Conservation (phyloP, 2,329 filamentous ascomycete species). For the Trichoderma sp. region DNA sequence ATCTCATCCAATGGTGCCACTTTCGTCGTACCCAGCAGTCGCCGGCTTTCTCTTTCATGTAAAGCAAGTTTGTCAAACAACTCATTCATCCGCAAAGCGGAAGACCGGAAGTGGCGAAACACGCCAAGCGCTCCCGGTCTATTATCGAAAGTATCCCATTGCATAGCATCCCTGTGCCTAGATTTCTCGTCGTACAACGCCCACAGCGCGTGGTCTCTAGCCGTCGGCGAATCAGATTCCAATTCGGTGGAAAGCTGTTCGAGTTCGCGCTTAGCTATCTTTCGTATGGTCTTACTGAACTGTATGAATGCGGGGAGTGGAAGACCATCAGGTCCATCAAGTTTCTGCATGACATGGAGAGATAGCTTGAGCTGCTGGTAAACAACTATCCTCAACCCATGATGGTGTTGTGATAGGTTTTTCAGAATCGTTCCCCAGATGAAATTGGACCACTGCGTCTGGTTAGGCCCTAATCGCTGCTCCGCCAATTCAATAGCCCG, state of each 20-base stretch:
- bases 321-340: conserved; percentile 31
- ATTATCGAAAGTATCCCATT: conserved; percentile 2
- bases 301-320: conserved; percentile 27
- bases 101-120: conserved; percentile 26
- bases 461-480: conserved; percentile 28
- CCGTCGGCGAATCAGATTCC: conserved; percentile 18
- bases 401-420: conserved; percentile 35
- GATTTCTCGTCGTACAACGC: conserved; percentile 1
- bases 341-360: conserved; percentile 31
- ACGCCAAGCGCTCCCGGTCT: not conserved
- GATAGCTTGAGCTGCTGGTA: conserved; percentile 36
- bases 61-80: conserved; percentile 32
- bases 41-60: conserved; percentile 29
- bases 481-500: conserved; percentile 36
- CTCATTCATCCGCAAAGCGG: conserved; percentile 30
- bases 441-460: conserved; percentile 33
- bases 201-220: conserved; percentile 8
- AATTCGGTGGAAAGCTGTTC: conserved; percentile 26
- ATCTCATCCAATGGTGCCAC: conserved; percentile 38
- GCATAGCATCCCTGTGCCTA: not conserved
- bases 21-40: conserved; percentile 25
- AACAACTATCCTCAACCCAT: conserved; percentile 31
- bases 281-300: conserved; percentile 29
- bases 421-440: conserved; percentile 40
- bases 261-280: conserved; percentile 29